Evolutionary conservation across 2,329 filamentous ascomycete species (phyloP), one percentile per base, ranked within the genome.

Genomic region (Bipolaris cookei): DNA sequence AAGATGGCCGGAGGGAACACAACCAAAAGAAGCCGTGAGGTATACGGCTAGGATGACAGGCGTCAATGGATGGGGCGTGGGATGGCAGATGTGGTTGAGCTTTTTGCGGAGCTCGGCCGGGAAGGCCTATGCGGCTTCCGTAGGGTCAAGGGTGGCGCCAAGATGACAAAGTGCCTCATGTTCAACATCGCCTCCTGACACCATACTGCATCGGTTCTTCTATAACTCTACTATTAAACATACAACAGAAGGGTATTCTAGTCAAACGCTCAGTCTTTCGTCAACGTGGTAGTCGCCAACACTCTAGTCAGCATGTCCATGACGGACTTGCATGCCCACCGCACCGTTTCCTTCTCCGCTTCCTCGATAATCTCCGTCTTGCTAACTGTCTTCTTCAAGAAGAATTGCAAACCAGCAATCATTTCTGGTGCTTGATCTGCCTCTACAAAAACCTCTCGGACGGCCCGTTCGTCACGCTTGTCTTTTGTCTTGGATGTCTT

Each of bases 391-490:
- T 90, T 92, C 69, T 86, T 86, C 50, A 98, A 70, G 71, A 97
- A 95, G 76, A 89, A 96, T 59, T 90, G 87, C 63, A 97, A 70
- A 0, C 91, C 90, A 54, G 86, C 86, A 4, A 88, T 86, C 60
- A 97, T 83, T 55, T 88, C 85, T 0, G 88, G 86, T 2, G 86
- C 82, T 32, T 87, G 85, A 56, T 85, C 84, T 0, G 86, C 84
- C 10, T 84, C 84, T 16, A 83, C 78, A 72, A 97, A 91, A 1
- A 92, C 78, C 46, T 87, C 87, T 61, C 85, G 80, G 25, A 96
- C 77, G 1, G 81, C 79, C 51, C 81, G 80, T 55, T 88, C 84
- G 60, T 87, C 82, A 58, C 81, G 80, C 1, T 75, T 72, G 4
- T 72, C 78, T 52, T 82, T 70, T 6, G 57, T 77, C 50, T 81